Base-by-base conservation (phyloP, 2,329 filamentous ascomycete species). In the Periglandula ipomoeae region DNA sequence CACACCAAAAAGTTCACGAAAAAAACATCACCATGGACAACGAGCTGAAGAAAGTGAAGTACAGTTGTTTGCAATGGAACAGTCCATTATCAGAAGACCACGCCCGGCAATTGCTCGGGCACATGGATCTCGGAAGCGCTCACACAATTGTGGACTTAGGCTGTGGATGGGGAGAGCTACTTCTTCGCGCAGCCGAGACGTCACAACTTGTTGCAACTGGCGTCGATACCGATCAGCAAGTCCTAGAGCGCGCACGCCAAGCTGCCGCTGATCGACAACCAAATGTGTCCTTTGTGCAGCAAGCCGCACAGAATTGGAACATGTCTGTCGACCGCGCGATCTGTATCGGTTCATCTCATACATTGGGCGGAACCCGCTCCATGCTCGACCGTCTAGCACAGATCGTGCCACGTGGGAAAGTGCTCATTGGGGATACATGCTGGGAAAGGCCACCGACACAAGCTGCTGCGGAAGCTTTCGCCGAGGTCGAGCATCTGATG, bases 111-210 rank as follows among this genome's bases (percentile, higher is more conserved):
- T 20, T 38, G n/a, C 35, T 38, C 9, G 35, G n/a, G 3, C 35
- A 38, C 19, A 19, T 38, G 19, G 10, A 38, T 20, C n/a, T 38
- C 4, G 19, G n/a, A 17, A 38, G 9, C 19, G 35, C 35, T 9
- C 35, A 20, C n/a, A n/a, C 27, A n/a, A 27, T 46, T 13, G 48
- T 55, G 11, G 53, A 55, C 39, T 46, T 55, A 13, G 53, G 51
- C 2, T 55, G 51, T 39, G 53, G 53, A 26, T 53, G 53, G 53
- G 53, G 53, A n/a, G 53, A 52, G 40, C 47, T 55, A 4, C 49
- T 55, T 17, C 35, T 55, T 17, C 51, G 43, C 11, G 51, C 51
- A 10, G 17, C 46, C 2, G 17, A 32, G 11, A 15, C 11, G 5
- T 37, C 30, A 17, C 35, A 32, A 9, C 23, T 42, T 5, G 20